phyloP scores from a whole-genome alignment of 805 yeast genomes.

The Komagataella populi region DNA sequence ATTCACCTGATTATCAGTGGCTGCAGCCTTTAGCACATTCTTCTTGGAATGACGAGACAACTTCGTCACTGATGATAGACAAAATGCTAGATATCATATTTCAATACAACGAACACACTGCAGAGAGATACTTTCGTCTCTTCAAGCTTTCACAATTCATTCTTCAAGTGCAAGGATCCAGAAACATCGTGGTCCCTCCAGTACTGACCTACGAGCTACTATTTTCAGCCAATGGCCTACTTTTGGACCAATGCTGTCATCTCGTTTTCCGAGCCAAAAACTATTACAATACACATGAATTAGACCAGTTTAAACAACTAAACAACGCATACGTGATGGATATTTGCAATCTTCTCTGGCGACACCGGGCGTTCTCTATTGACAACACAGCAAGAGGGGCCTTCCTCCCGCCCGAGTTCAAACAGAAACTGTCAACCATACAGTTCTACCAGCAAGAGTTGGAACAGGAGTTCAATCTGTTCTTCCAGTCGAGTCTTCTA shows the following conservation, averaged over 20 bases:
- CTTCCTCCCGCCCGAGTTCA: slow-evolving; percentile 19
- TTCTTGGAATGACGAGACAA: neutral
- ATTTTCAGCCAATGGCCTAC: neutral
- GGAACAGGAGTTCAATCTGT: slow-evolving; percentile 21
- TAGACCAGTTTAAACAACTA: slow-evolving; percentile 14
- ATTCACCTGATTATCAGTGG: neutral
- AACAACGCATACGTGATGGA: slow-evolving; percentile 44
- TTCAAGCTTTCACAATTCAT: neutral
- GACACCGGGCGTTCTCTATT: slow-evolving; percentile 32
- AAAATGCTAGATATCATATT: neutral
- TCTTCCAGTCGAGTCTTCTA: slow-evolving; percentile 29
- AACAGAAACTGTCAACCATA: slow-evolving; percentile 15
- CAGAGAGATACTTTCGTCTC: neutral
- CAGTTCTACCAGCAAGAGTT: slow-evolving; percentile 9
- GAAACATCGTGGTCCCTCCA: neutral
- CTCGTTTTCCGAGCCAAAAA: slow-evolving; percentile 1
- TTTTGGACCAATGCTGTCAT: neutral
- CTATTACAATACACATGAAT: slow-evolving; percentile 6
- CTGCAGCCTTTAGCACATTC: neutral
- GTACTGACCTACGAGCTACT: neutral
- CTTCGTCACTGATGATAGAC: neutral
- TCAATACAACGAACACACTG: neutral
- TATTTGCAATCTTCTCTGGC: slow-evolving; percentile 39
- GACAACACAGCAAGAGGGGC: slow-evolving; percentile 25
- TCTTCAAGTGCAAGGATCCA: neutral